Conservation (phyloP, 2,329 filamentous ascomycete species). For the Pseudogymnoascus sp. region DNA sequence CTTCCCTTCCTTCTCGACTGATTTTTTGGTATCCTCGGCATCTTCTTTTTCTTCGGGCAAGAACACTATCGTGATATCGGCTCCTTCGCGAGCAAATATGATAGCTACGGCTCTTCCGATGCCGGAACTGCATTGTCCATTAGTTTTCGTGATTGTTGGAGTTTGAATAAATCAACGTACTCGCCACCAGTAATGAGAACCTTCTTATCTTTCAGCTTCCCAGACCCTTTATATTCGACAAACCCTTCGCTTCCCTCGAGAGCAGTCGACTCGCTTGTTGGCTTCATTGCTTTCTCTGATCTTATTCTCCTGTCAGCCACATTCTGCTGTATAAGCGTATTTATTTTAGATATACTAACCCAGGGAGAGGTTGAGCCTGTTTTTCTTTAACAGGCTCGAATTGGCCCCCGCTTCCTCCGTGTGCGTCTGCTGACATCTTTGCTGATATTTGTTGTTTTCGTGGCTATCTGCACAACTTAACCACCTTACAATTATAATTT, state of each 20-base stretch:
- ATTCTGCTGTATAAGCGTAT: neutral
- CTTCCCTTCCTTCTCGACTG: conserved; percentile 56
- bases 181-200: conserved; percentile 57
- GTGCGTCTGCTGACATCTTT: neutral
- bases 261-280: conserved; percentile 9
- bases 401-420: neutral
- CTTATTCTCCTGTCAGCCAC: neutral
- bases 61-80: conserved; percentile 45
- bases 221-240: conserved; percentile 1
- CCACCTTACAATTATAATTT: neutral
- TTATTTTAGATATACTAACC: neutral
- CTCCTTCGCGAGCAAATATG: conserved; percentile 58
- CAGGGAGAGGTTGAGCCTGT: conserved; percentile 3
- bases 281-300: conserved; percentile 4
- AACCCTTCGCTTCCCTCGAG: neutral
- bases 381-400: conserved; percentile 6
- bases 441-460: neutral
- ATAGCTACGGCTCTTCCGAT: conserved; percentile 54
- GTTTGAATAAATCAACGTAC: neutral
- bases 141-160: neutral
- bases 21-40: conserved; percentile 63
- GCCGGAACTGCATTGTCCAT: conserved; percentile 33
- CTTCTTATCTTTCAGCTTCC: conserved; percentile 19
- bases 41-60: conserved; percentile 64
- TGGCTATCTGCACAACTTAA: neutral